phyloP scores from a whole-genome alignment of 2,329 filamentous ascomycete species.

The Trichoderma breve region DNA sequence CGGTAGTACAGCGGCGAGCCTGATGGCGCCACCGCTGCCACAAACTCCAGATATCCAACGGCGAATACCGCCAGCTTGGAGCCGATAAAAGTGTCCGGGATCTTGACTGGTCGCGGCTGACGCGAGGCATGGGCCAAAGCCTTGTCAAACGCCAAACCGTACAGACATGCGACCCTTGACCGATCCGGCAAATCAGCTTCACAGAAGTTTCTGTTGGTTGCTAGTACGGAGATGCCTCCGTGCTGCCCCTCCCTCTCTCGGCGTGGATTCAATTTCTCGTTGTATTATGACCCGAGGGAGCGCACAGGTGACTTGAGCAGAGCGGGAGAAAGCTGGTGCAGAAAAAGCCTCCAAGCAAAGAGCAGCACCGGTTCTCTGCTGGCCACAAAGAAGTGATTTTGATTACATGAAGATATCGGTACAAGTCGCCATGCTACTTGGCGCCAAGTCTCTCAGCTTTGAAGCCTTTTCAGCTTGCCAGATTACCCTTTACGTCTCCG shows the following conservation, averaged over 20 bases:
- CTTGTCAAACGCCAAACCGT: background rate
- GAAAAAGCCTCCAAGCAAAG: background rate
- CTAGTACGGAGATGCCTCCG: background rate
- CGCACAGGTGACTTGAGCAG: background rate
- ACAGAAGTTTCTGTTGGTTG: background rate
- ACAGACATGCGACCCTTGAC: background rate
- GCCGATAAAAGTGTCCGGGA: background rate
- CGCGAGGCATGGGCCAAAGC: background rate
- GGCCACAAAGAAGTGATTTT: background rate
- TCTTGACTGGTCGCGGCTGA: background rate
- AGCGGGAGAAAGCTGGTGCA: background rate
- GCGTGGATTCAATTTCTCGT: background rate
- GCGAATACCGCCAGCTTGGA: constrained; percentile 9
- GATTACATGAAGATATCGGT: background rate
- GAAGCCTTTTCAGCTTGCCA: background rate
- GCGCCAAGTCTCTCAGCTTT: background rate
- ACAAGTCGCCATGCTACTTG: background rate
- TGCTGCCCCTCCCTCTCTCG: background rate
- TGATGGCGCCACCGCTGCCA: background rate
- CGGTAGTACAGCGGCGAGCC: background rate
- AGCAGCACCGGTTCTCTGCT: background rate
- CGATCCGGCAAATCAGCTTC: background rate
- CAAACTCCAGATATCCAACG: background rate
- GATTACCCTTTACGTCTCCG: background rate
- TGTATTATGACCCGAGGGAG: background rate